Conservation (phyloP, 192 early-diverging fungal species). For the Backusella sp. region DNA sequence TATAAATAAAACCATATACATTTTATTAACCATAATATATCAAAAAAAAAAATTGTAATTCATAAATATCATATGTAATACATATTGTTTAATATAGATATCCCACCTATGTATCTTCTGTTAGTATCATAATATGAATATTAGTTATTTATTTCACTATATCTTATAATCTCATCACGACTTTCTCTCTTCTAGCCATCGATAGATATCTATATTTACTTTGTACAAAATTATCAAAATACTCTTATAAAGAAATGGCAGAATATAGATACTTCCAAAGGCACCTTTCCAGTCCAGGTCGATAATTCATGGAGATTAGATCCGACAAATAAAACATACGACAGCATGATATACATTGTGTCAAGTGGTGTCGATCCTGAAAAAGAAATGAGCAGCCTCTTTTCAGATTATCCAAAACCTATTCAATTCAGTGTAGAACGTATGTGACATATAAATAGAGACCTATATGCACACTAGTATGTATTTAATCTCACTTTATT, state of each 20-base stretch:
- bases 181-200: not conserved
- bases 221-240: conserved; percentile 24
- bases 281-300: conserved; percentile 7
- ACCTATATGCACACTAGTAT: not conserved
- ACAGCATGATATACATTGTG: conserved; percentile 20
- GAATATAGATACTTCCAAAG: not conserved
- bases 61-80: not conserved
- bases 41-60: not conserved
- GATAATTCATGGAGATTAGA: conserved; percentile 22
- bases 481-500: not conserved
- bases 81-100: conserved; percentile 10
- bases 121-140: not conserved
- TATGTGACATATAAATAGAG: not conserved
- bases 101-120: conserved; percentile 22
- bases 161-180: not conserved
- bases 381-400: conserved; percentile 19
- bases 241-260: not conserved
- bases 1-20: not conserved
- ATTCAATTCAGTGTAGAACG: conserved; percentile 16
- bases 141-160: not conserved
- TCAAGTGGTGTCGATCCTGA: conserved; percentile 21
- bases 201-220: conserved; percentile 21
- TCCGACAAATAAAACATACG: not conserved
- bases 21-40: not conserved
- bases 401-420: conserved; percentile 23